These are phyloP conservation scores for Kickxella alabastrina DNA, from an alignment of 192 early-diverging fungal genomes.

Conservation along the genomic window DNA sequence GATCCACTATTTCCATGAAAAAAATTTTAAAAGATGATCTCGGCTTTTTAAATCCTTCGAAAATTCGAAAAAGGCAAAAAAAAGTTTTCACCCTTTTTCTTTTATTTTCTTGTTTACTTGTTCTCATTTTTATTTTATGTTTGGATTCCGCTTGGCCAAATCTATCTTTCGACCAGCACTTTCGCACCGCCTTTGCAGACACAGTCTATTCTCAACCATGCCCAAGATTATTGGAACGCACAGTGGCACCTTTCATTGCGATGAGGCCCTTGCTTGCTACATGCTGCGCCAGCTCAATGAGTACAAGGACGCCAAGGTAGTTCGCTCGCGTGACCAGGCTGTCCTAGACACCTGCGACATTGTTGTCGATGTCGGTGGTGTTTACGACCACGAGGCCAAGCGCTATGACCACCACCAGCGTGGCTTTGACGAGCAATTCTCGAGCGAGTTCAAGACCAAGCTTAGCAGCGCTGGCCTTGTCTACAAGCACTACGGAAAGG, in stretches of 20 bases:
- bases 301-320: slow-evolving; percentile 63
- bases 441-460: slow-evolving; percentile 70
- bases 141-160: slow-evolving; percentile 9
- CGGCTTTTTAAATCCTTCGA: too few species aligned
- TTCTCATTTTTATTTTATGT: slow-evolving; percentile 6
- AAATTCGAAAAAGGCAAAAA: too few species aligned
- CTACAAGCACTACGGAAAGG: slow-evolving; percentile 95
- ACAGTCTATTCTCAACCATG: slow-evolving; percentile 13
- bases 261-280: slow-evolving; percentile 87
- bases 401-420: slow-evolving; percentile 94
- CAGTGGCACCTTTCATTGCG: slow-evolving; percentile 82
- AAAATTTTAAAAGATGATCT: too few species aligned
- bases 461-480: slow-evolving; percentile 92
- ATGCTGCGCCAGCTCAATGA: slow-evolving; percentile 67
- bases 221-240: slow-evolving; percentile 75
- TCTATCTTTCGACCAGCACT: neutral
- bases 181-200: neutral
- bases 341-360: slow-evolving; percentile 74
- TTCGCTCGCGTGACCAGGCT: slow-evolving; percentile 81
- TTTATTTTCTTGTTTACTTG: neutral
- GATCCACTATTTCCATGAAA: too few species aligned
- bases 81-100: neutral
- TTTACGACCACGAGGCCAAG: slow-evolving; percentile 71
- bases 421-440: slow-evolving; percentile 87
- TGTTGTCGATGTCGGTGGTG: slow-evolving; percentile 93